Evolutionary conservation across 2,329 filamentous ascomycete genomes (phyloP).

Genomic region (Lomentospora prolificans): DNA sequence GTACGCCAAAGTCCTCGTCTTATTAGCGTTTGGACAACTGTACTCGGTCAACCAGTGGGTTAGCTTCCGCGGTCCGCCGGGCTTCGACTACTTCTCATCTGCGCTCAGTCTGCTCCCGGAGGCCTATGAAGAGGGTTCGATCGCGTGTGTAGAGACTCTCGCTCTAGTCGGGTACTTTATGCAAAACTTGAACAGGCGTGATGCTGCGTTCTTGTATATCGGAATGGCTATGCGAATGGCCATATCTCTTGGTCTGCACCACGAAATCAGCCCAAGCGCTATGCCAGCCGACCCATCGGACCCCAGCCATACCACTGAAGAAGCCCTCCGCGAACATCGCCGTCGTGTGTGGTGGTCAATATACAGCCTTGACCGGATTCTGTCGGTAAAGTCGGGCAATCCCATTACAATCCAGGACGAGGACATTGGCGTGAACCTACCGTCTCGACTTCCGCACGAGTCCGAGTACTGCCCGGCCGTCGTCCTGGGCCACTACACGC

Average conservation of each 20-base stretch:
- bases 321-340: slow-evolving; percentile 34
- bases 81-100: slow-evolving; percentile 44
- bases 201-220: slow-evolving; percentile 45
- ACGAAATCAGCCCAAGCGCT: slow-evolving; percentile 28
- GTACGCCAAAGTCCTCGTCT: slow-evolving; percentile 41
- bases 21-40: slow-evolving; percentile 44
- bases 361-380: slow-evolving; percentile 43
- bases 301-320: slow-evolving; percentile 19
- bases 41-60: slow-evolving; percentile 49
- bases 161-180: slow-evolving; percentile 46
- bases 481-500: slow-evolving; percentile 40
- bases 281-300: not conserved
- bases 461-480: slow-evolving; percentile 32
- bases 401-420: slow-evolving; percentile 45
- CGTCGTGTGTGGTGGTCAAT: slow-evolving; percentile 47
- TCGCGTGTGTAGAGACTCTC: slow-evolving; percentile 44
- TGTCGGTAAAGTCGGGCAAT: slow-evolving; percentile 44
- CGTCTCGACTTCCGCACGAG: slow-evolving; percentile 24
- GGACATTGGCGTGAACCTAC: slow-evolving; percentile 36
- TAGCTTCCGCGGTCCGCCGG: slow-evolving; percentile 40
- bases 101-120: slow-evolving; percentile 42
- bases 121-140: slow-evolving; percentile 43
- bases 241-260: slow-evolving; percentile 44
- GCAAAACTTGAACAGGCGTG: slow-evolving; percentile 45
- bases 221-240: slow-evolving; percentile 47